Base-by-base conservation (phyloP, 2,329 filamentous ascomycete genomes). In the Ceratocystis lukuohia region DNA sequence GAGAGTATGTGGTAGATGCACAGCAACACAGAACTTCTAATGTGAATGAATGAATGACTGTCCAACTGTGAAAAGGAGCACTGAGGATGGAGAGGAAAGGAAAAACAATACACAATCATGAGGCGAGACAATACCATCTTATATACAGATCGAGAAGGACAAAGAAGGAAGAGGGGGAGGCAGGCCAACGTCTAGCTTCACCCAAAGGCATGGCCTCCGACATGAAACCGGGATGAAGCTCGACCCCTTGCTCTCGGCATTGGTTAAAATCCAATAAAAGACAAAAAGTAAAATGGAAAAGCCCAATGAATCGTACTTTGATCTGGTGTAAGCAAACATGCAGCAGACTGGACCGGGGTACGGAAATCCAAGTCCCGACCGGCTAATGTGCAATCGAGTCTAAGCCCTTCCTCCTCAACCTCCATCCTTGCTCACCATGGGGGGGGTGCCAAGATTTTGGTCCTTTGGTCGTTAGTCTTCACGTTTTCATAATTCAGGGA, bases 21-120 rank as follows among this genome's bases (percentile, higher is more conserved):
- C 53, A 59, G 53, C 53, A 59, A 59, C 48, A 53, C 48, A 25
- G 33, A 6, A 17, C 33, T 33, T 59, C 15, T 59, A 33, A 25
- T 59, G 53, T 59, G 53, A 37, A 56, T 22, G 48, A 53, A 57
- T 33, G 53, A 59, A 59, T 59, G 53, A 33, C 53, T 59, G 28
- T 59, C 25, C 53, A 59, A 20, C 12, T 57, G 53, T 37, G 53
- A 59, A 20, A 41, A 10, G 28, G 22, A 59, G 53, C 53, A 33
- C 53, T 59, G 22, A 59, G 28, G 53, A 59, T 59, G 53, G 33
- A 8, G 28, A 59, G 6, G n/a, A 2, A 48, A 12, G 10, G 1
- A 37, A 59, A 28, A 59, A 22, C 4, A 5, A 7, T 1, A 59
- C 2, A 8, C 10, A 2, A 33, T 10, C 10, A 6, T 3, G 10